Evolutionary conservation across 345 rosid species (phyloP).

Genomic region (Gossypioides kirkii): DNA sequence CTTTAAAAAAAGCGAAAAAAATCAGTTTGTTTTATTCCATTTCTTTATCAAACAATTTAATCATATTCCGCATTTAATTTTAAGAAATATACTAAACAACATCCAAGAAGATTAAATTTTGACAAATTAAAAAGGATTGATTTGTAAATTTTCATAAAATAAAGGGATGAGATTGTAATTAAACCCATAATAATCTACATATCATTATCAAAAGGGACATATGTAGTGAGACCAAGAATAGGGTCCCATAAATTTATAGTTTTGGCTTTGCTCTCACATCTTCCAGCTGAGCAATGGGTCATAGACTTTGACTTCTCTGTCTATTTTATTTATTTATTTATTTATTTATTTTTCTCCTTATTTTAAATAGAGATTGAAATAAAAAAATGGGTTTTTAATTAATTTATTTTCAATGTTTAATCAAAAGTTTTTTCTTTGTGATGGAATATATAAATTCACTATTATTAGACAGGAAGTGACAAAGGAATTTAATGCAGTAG

Average conservation of each 20-base stretch:
- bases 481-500: conserved; percentile 4
- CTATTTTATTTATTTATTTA: neutral
- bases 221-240: neutral
- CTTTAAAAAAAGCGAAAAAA: no score
- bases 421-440: conserved; percentile 4
- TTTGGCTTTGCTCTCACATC: neutral
- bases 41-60: no score
- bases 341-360: neutral
- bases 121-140: no score
- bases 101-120: no score
- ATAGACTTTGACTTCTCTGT: neutral
- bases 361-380: neutral
- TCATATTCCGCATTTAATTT: no score
- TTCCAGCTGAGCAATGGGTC: conserved; percentile 7
- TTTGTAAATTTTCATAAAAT: no score
- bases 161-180: no score
- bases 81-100: no score
- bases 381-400: neutral
- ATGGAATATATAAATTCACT: neutral
- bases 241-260: neutral
- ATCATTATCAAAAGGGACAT: neutral
- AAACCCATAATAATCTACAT: neutral
- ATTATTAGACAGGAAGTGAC: neutral
- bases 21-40: no score
- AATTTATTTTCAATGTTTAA: neutral